phyloP scores from a whole-genome alignment of 331 rosid genomes.

The Malus hybrid region DNA sequence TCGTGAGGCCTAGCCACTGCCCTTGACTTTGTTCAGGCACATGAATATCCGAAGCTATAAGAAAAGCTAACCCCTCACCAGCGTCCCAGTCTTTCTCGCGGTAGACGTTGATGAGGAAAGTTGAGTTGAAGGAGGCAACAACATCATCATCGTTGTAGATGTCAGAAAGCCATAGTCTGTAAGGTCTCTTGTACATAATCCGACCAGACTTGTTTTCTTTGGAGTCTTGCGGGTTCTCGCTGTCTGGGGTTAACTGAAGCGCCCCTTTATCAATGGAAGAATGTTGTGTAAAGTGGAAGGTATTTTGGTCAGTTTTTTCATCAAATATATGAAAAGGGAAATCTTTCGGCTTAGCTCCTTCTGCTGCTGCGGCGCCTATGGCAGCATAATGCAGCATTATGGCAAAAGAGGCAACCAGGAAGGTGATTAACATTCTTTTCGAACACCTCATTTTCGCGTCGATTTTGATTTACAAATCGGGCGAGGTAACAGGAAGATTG shows the following conservation, averaged over 20 bases:
- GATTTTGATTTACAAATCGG: neutral
- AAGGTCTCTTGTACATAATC: constrained; percentile 22
- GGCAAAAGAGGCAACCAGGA: neutral
- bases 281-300: neutral
- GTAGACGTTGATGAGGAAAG: constrained; percentile 28
- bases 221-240: neutral
- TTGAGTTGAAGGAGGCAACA: constrained; percentile 44
- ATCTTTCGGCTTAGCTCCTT: neutral
- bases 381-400: neutral
- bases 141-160: no score
- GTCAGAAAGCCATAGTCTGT: constrained; percentile 30
- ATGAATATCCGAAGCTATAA: constrained; percentile 26
- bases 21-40: constrained; percentile 30
- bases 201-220: constrained; percentile 22
- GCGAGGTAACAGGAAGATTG: neutral
- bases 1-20: constrained; percentile 47
- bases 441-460: neutral
- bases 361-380: neutral
- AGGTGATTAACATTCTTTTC: neutral
- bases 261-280: constrained; percentile 21
- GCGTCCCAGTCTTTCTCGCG: constrained; percentile 3
- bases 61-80: constrained; percentile 43
- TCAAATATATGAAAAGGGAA: constrained; percentile 10
- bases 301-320: neutral
- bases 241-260: constrained; percentile 40